Base-by-base conservation (phyloP, 768 basidiomycete genomes). In the Boletus subparvulus region DNA sequence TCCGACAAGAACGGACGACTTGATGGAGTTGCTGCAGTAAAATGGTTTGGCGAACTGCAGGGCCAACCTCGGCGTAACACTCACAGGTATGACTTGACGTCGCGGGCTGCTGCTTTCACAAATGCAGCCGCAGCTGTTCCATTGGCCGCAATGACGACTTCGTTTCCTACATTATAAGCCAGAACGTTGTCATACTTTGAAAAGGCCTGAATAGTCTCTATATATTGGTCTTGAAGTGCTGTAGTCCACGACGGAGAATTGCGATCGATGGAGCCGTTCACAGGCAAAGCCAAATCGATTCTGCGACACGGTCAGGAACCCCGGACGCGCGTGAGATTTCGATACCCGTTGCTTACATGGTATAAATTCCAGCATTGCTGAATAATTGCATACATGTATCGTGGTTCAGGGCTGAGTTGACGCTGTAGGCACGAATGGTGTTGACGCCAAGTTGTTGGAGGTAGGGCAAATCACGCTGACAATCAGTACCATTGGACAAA, bases 101-200 rank as follows among this genome's bases (percentile, higher is more conserved):
- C 94, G 39, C 94, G 85, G 28, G 92, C 92, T 24, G 94, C 94
- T 39, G 93, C 93, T 71, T 94, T 95, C 67, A 97, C 82, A 70
- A 83, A 97, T 6, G 92, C 81, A 16, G 86, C 84, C 11, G 87
- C 83, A 32, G 74, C 76, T 16, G 90, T 90, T 50, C 75, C 73
- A 41, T 80, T 79, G 19, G 74, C 45, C 11, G 78, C 68, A 26
- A 80, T 79, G 33, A 86, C 88, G 28, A 83, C 79, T 62, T 96
- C 94, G 65, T 97, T 97, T 21, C 93, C 94, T 56, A 97, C 80
- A 66, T 95, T 96, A 75, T 80, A 95, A 12, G 86, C 94, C 54
- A 96, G 76, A 16, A 97, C 83, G 62, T 97, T 97, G 77, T 91
- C 84, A 64, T 96, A 97, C 69, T 90, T 84, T 67, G 78, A 79